Conservation (phyloP, 2,329 filamentous ascomycete species). For the Dothistroma pini region DNA sequence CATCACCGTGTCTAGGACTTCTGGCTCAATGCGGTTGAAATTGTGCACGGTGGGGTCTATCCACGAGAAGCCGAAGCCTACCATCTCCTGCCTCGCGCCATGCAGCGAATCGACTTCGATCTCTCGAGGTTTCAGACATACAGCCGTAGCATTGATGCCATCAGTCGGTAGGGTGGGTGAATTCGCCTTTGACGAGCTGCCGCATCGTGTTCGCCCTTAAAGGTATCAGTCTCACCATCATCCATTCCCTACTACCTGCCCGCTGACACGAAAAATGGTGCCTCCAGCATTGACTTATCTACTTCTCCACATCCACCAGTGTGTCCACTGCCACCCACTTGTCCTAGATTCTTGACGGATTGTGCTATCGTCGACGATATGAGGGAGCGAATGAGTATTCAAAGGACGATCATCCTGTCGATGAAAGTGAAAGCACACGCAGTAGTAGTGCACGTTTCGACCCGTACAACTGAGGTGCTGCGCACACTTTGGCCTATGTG, state of each 20-base stretch:
- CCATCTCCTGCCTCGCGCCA: slow-evolving; percentile 26
- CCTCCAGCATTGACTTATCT: slow-evolving; percentile 18
- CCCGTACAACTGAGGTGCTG: background rate
- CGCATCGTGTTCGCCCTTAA: slow-evolving; percentile 20
- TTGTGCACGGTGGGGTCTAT: slow-evolving; percentile 39
- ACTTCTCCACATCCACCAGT: slow-evolving; percentile 24
- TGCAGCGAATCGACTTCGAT: slow-evolving; percentile 18
- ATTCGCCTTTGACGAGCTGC: slow-evolving; percentile 19
- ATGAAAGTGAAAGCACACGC: background rate
- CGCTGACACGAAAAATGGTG: slow-evolving; percentile 20
- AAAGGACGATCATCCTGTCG: background rate
- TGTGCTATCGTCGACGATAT: slow-evolving; percentile 7
- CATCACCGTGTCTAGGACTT: slow-evolving; percentile 32
- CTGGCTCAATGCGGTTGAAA: slow-evolving; percentile 34
- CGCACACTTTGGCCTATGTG: background rate
- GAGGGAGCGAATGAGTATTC: background rate
- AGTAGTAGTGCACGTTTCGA: background rate
- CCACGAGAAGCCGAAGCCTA: slow-evolving; percentile 41
- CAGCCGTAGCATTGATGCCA: slow-evolving; percentile 9
- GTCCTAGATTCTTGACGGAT: slow-evolving; percentile 22
- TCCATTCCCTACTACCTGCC: background rate
- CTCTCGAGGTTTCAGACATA: slow-evolving; percentile 8
- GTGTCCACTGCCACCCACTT: slow-evolving; percentile 20
- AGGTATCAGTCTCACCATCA: slow-evolving; percentile 14
- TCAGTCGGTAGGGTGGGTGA: slow-evolving; percentile 11